Percentiles rank a stretch among this genome's conserved stretches.
Conservation (phyloP, 192 early-diverging fungal genomes). For the Thamnidium elegans region DNA sequence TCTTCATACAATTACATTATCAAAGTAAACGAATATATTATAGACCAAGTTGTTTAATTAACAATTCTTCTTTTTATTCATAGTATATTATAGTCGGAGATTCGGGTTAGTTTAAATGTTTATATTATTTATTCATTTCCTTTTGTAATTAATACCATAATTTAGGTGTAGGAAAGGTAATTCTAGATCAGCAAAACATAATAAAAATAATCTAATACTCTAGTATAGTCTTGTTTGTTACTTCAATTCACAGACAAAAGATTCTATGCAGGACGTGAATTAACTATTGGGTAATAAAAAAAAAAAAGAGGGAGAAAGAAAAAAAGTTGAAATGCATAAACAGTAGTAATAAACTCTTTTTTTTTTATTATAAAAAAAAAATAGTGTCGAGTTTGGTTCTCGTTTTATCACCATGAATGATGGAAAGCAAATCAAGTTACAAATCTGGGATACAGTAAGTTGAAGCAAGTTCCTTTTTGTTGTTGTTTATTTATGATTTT, state of each 20-base stretch:
- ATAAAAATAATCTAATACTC: conserved; percentile 12
- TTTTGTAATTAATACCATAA: conserved; percentile 5
- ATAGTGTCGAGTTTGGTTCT: conserved; percentile 77
- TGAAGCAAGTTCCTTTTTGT: background rate
- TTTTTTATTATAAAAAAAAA: too few relatives aligned
- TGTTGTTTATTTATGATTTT: conserved; percentile 11
- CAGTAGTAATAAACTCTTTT: background rate
- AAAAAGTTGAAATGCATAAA: background rate
- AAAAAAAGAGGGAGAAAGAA: conserved; percentile 1
- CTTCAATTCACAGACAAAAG: conserved; percentile 82
- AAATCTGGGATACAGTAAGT: conserved; percentile 93
- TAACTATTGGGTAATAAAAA: conserved; percentile 85
- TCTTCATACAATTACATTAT: conserved; percentile 58
- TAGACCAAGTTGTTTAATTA: background rate
- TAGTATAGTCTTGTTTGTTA: conserved; percentile 63
- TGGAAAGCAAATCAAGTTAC: conserved; percentile 83
- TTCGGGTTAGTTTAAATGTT: conserved; percentile 48
- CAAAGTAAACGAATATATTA: conserved; percentile 42
- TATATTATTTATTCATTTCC: background rate
- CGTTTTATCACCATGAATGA: conserved; percentile 66
- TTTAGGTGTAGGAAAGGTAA: conserved; percentile 75
- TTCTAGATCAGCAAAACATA: background rate
- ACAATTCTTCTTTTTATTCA: conserved; percentile 10
- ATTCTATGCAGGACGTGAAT: conserved; percentile 76
- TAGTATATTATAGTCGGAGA: conserved; percentile 86